Conservation (phyloP, 306 rosid species). For the Heteromeles arbutifolia region DNA sequence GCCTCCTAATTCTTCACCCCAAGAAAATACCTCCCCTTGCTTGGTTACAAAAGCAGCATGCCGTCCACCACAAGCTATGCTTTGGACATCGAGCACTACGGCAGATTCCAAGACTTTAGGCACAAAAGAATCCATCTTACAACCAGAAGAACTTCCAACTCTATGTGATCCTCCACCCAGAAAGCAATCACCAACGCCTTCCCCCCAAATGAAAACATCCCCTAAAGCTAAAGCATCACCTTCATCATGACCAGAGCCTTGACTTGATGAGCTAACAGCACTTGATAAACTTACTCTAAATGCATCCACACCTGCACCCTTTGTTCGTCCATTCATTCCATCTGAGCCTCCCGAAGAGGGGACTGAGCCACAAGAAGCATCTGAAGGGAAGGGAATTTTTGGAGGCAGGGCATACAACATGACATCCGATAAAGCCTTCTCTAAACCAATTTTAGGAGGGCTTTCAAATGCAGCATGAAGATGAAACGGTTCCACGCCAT, state of each 20-base stretch:
- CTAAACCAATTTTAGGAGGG: slow-evolving; percentile 68
- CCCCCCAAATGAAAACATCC: slow-evolving; percentile 98
- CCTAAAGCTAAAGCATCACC: slow-evolving; percentile 81
- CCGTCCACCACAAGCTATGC: slow-evolving; percentile 85
- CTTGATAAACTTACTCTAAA: slow-evolving; percentile 91
- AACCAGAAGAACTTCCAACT: slow-evolving; percentile 48
- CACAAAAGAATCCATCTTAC: slow-evolving; percentile 55
- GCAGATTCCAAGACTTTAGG: slow-evolving; percentile 91
- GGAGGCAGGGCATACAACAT: slow-evolving; percentile 58
- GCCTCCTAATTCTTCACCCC: slow-evolving; percentile 99
- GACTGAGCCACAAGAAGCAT: slow-evolving; percentile 59
- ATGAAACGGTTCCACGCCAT: slow-evolving; percentile 59
- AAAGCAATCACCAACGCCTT: slow-evolving; percentile 74
- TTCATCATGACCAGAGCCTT: slow-evolving; percentile 91
- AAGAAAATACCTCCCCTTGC: slow-evolving; percentile 88
- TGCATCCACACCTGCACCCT: slow-evolving; percentile 44
- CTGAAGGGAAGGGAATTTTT: slow-evolving; percentile 59
- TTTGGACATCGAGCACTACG: slow-evolving; percentile 80
- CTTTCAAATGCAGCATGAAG: slow-evolving; percentile 60
- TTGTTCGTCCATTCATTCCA: slow-evolving; percentile 60
- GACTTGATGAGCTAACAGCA: slow-evolving; percentile 96
- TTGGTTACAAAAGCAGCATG: slow-evolving; percentile 93
- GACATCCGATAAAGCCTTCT: slow-evolving; percentile 66
- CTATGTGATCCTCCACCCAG: slow-evolving; percentile 66
- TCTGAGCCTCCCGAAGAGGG: slow-evolving; percentile 78